These are phyloP conservation scores for Blastocystis sp. DNA, from an alignment of 352 stramenopile species.

Conservation along the genomic window DNA sequence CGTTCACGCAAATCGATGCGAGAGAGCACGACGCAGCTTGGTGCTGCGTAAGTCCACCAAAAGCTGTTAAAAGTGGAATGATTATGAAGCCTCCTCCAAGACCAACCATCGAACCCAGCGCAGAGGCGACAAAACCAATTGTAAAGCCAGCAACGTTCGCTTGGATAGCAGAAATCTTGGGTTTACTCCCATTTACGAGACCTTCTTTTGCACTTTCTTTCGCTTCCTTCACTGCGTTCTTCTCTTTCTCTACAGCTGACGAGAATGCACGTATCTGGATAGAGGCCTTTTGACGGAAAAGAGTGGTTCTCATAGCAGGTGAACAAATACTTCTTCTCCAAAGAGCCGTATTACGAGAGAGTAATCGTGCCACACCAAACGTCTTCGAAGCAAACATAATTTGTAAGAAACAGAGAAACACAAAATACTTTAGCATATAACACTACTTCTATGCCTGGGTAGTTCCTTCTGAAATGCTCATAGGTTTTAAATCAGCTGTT, in stretches of 20 bases:
- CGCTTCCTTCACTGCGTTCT: neutral
- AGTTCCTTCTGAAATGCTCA: conserved; percentile 6
- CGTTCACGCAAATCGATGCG: conserved; percentile 63
- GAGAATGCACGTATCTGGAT: neutral
- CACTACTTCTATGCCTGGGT: neutral
- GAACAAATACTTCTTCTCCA: neutral
- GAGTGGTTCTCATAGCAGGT: neutral
- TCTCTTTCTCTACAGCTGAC: neutral
- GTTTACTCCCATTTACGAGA: neutral
- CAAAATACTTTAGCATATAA: neutral
- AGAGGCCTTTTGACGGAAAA: neutral
- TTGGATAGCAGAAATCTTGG: neutral
- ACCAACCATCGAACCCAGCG: conserved; percentile 63
- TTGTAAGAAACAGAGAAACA: conserved; percentile 1
- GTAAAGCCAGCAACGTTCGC: neutral
- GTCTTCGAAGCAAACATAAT: neutral
- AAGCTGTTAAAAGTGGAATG: conserved; percentile 63
- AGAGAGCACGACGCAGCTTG: conserved; percentile 63
- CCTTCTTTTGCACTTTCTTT: neutral
- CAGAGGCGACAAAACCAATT: conserved; percentile 53
- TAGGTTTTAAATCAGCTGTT: conserved; percentile 20
- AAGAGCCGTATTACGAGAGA: neutral
- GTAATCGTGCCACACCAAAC: neutral
- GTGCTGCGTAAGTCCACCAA: conserved; percentile 62
- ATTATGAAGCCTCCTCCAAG: conserved; percentile 65